A percentile compares a stretch with the other conserved stretches of the same genome.
Evolutionary conservation across 2,329 filamentous ascomycete genomes (phyloP).

Genomic region (Graphilbum ipis-grandicollis): DNA sequence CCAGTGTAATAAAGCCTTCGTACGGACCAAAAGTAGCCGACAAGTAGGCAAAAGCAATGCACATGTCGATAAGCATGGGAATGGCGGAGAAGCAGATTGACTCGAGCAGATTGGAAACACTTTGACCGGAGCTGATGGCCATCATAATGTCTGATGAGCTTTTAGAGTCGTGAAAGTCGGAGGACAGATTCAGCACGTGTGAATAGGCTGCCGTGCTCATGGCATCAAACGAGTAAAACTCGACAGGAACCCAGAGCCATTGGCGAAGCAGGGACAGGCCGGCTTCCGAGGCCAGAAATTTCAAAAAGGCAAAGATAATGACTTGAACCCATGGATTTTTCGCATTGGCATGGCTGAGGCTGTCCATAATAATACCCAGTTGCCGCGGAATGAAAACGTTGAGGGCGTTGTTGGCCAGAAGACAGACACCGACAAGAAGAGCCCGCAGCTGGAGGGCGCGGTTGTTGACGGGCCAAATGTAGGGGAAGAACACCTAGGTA

Average conservation of each 20-base stretch:
- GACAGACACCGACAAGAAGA: slow-evolving; percentile 45
- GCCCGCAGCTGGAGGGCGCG: slow-evolving; percentile 50
- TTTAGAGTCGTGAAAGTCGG: slow-evolving; percentile 44
- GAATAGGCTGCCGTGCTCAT: slow-evolving; percentile 37
- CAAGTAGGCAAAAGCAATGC: slow-evolving; percentile 41
- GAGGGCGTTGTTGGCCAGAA: slow-evolving; percentile 53
- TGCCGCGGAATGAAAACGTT: slow-evolving; percentile 69
- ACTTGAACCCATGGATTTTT: slow-evolving; percentile 35
- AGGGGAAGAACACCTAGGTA: slow-evolving; percentile 52
- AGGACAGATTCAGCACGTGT: slow-evolving; percentile 41
- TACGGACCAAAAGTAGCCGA: slow-evolving; percentile 41
- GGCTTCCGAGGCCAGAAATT: slow-evolving; percentile 34
- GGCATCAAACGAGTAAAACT: slow-evolving; percentile 36
- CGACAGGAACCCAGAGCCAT: slow-evolving; percentile 40
- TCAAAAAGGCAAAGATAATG: slow-evolving; percentile 30
- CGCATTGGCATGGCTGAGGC: slow-evolving; percentile 33
- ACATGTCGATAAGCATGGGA: slow-evolving; percentile 43
- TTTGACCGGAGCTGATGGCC: slow-evolving; percentile 35
- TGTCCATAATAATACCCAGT: slow-evolving; percentile 62
- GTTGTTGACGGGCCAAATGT: slow-evolving; percentile 59
- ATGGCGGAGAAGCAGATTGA: slow-evolving; percentile 38
- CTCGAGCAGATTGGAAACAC: slow-evolving; percentile 38
- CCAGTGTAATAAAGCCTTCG: slow-evolving; percentile 43
- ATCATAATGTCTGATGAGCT: slow-evolving; percentile 40
- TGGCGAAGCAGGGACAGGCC: slow-evolving; percentile 35